phyloP scores from a whole-genome alignment of 2,329 filamentous ascomycete species.

The Albophoma yamanashiensis region DNA sequence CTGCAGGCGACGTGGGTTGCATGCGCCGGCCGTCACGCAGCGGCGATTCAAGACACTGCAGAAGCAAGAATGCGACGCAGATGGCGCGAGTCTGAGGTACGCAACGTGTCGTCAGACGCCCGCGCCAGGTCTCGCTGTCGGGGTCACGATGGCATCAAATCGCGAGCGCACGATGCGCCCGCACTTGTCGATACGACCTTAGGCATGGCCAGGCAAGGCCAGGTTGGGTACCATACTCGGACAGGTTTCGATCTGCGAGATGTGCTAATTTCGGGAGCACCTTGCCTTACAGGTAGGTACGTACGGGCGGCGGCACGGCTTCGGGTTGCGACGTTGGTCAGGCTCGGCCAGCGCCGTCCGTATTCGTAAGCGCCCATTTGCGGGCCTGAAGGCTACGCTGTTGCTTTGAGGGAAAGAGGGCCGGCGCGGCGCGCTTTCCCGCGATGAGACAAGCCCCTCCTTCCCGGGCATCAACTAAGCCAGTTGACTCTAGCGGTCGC shows the following conservation, averaged over 20 bases:
- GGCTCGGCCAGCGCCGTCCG: too few species aligned
- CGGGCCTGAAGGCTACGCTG: background rate
- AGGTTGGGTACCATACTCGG: too few species aligned
- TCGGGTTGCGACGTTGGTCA: too few species aligned
- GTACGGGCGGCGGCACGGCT: too few species aligned
- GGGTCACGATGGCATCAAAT: background rate
- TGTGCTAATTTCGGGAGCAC: too few species aligned
- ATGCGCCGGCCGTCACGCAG: background rate
- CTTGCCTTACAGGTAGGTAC: too few species aligned
- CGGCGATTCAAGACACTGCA: background rate
- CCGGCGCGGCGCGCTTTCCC: background rate
- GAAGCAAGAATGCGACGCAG: background rate
- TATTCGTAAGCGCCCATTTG: too few species aligned
- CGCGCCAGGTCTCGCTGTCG: background rate
- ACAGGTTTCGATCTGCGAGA: too few species aligned
- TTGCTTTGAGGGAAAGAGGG: background rate
- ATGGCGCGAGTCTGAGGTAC: background rate
- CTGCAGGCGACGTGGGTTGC: background rate
- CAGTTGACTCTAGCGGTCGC: background rate
- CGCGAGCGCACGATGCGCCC: background rate
- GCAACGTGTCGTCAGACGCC: too few species aligned
- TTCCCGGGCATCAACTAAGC: background rate
- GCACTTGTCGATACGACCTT: too few species aligned
- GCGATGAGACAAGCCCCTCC: background rate
- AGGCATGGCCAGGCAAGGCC: too few species aligned